These are phyloP conservation scores for Jaminaea rosea DNA, from an alignment of 1,284 basidiomycete genomes.

Conservation along the genomic window DNA sequence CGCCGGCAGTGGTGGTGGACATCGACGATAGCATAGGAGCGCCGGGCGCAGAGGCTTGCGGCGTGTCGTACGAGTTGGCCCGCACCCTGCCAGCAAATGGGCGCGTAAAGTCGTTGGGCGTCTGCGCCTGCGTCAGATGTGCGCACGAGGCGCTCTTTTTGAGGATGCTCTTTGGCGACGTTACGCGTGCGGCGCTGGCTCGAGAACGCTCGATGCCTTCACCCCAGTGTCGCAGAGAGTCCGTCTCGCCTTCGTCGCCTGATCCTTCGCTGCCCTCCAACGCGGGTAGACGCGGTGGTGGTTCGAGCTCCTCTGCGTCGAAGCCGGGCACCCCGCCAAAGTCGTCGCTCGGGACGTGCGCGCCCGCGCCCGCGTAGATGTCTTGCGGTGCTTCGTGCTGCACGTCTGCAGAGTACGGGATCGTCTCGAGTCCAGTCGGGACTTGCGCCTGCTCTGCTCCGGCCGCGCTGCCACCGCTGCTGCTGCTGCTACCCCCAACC, in stretches of 20 bases:
- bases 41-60: slow-evolving; percentile 17
- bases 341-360: slow-evolving; percentile 38
- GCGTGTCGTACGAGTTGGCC: slow-evolving; percentile 48
- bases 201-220: slow-evolving; percentile 60
- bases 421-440: slow-evolving; percentile 32
- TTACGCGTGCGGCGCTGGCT: slow-evolving; percentile 57
- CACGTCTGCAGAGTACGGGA: slow-evolving; percentile 7
- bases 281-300: slow-evolving; percentile 56
- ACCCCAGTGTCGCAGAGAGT: slow-evolving; percentile 50
- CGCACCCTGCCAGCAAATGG: slow-evolving; percentile 41
- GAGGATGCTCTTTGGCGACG: slow-evolving; percentile 73
- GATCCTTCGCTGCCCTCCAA: slow-evolving; percentile 42
- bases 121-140: slow-evolving; percentile 10
- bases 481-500: slow-evolving; percentile 19
- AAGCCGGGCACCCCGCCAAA: slow-evolving; percentile 57
- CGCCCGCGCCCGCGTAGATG: not conserved
- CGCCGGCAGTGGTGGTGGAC: slow-evolving; percentile 27
- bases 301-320: slow-evolving; percentile 67
- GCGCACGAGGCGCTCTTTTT: slow-evolving; percentile 52
- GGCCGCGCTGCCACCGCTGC: slow-evolving; percentile 15
- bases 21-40: slow-evolving; percentile 31
- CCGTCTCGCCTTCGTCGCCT: slow-evolving; percentile 53
- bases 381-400: not conserved
- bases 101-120: slow-evolving; percentile 13
- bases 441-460: slow-evolving; percentile 4